Evolutionary conservation across 805 yeast genomes (phyloP).

Genomic region (Saccharomyces kudriavzevii): DNA sequence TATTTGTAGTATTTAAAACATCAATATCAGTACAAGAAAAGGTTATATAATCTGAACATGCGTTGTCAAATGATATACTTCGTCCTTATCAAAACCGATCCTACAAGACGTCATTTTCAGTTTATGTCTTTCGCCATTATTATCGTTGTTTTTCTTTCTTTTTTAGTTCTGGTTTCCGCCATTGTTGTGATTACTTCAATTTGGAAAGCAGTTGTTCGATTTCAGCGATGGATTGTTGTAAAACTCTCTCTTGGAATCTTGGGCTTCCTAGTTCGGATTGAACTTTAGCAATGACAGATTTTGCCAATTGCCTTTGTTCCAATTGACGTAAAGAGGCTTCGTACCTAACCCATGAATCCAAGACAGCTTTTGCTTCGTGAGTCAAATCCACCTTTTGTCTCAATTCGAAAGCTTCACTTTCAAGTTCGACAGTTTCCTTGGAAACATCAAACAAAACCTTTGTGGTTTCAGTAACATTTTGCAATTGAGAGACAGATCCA

Average conservation of each 20-base stretch:
- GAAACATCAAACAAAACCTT: conserved; percentile 87
- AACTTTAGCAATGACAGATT: conserved; percentile 80
- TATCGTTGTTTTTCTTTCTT: neutral
- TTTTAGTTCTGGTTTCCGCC: neutral
- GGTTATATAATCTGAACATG: neutral
- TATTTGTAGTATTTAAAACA: neutral
- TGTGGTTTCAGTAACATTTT: conserved; percentile 87
- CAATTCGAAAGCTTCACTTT: conserved; percentile 87
- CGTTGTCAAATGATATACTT: neutral
- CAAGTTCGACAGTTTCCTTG: conserved; percentile 92
- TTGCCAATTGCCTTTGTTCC: conserved; percentile 88
- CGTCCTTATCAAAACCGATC: neutral
- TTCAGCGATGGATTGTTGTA: conserved; percentile 86
- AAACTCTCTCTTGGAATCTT: conserved; percentile 87
- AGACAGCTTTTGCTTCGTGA: conserved; percentile 83
- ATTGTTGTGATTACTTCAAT: conserved; percentile 16
- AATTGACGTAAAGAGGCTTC: conserved; percentile 93
- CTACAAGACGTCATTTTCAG: neutral
- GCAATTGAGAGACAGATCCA: conserved; percentile 75
- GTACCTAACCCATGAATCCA: conserved; percentile 98
- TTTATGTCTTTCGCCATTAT: neutral
- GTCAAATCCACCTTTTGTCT: conserved; percentile 87
- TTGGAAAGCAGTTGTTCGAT: conserved; percentile 73
- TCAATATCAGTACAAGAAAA: neutral
- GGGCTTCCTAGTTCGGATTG: conserved; percentile 76